These are phyloP conservation scores for Fusarium hostae DNA, from an alignment of 2,329 filamentous ascomycete genomes.

Conservation along the genomic window DNA sequence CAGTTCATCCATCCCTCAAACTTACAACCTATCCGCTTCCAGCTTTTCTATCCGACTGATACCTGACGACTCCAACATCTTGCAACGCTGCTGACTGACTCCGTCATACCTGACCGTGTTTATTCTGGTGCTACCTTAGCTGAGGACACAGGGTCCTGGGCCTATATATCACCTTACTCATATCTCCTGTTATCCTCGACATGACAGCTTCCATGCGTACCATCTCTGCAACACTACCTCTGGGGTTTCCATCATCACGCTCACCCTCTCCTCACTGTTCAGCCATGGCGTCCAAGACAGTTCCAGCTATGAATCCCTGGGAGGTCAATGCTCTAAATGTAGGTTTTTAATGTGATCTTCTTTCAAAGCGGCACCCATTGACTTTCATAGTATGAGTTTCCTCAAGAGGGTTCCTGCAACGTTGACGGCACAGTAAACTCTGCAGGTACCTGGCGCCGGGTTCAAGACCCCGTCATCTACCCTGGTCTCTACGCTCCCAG, in stretches of 20 bases:
- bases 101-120: conserved; percentile 21
- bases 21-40: conserved; percentile 9
- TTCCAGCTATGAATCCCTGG: conserved; percentile 42
- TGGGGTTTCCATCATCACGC: conserved; percentile 6
- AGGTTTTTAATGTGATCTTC: neutral
- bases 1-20: conserved; percentile 12
- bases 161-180: conserved; percentile 23
- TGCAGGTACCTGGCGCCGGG: conserved; percentile 41
- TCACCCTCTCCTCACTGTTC: conserved; percentile 11
- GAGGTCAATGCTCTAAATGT: conserved; percentile 43
- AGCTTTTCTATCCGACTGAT: conserved; percentile 15
- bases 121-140: conserved; percentile 3
- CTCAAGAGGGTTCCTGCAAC: conserved; percentile 34
- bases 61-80: conserved; percentile 14
- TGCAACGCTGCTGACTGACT: conserved; percentile 4
- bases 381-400: conserved; percentile 42
- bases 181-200: neutral
- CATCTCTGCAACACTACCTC: conserved; percentile 24
- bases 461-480: conserved; percentile 62
- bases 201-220: conserved; percentile 34
- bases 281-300: conserved; percentile 32
- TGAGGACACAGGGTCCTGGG: neutral
- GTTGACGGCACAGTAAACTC: conserved; percentile 35
- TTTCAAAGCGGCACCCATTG: neutral
- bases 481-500: conserved; percentile 66